Evolutionary conservation across 140 eudicot genomes (phyloP), one percentile per base, ranked within the genome.

Genomic region (Bidens hawaiensis): DNA sequence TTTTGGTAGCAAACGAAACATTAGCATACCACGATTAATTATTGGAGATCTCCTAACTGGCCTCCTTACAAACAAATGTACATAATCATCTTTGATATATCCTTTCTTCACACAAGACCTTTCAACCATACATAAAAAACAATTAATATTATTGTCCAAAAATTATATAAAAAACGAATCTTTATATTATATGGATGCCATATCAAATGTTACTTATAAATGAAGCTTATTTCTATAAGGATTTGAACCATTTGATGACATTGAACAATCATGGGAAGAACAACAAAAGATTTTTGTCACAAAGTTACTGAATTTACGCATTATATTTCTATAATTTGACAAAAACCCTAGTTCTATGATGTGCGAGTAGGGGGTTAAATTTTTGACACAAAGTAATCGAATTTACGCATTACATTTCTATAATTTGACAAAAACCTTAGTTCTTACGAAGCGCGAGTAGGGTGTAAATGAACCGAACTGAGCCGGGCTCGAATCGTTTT

Each of bases 41-140:
- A 94, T 88, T 1, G 99, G 99, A 74, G 99, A 73, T 83, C 99
- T 82, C 69, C 86, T 81, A 16, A 94, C 81, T 36, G 94, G 99
- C 60, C 90, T 85, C 76, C 82, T 79, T 23, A 94, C 99, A 51
- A 94, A 94, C 62, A 94, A 71, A 83, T 88, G 88, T 51, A 94
- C 73, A 66, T 78, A 88, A 22, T 88, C 97, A 83, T 94, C 99
- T 77, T 76, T 94, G 78, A 94, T 88, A 75, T 88, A 94, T 72
- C 94, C 96, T 67, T 94, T 94, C 69, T 79, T 88, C 31, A 94
- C 96, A 64, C 99, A 94, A 27, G 97, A 88, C 85, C 96, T 91
- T 60, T 49, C 72, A 50, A 5, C 70, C 38, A 51, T 50, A 67
- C 8, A 67, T 22, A 60, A 30, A 19, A 55, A 13, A 53, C 26